A percentile compares a stretch with the other conserved stretches of the same genome.
Evolutionary conservation across 1,284 basidiomycete species (phyloP).

Genomic region (Naganishia sp.): DNA sequence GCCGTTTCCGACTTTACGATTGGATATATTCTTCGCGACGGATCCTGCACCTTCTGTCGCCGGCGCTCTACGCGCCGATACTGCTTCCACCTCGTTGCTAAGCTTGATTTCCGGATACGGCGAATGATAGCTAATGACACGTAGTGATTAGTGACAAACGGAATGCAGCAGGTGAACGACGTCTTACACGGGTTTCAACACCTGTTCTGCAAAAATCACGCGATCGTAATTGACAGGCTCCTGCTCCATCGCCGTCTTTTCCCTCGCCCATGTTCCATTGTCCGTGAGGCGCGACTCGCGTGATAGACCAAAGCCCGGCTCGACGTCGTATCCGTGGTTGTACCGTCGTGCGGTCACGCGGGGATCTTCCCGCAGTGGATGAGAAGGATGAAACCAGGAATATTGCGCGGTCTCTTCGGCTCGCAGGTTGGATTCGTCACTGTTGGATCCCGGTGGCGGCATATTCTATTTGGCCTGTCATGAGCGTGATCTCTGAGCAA

Average conservation of each 20-base stretch:
- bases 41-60: background rate
- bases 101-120: conserved; percentile 18
- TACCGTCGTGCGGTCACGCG: conserved; percentile 21
- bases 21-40: background rate
- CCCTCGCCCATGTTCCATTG: background rate
- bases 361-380: conserved; percentile 18
- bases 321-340: conserved; percentile 24
- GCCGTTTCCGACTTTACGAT: background rate
- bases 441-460: background rate
- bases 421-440: no score
- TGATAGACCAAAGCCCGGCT: background rate
- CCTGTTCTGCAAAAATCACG: conserved; percentile 20
- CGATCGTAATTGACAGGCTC: conserved; percentile 14
- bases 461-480: background rate
- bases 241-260: background rate
- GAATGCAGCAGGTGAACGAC: background rate
- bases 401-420: background rate
- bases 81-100: background rate
- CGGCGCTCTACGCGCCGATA: background rate
- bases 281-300: background rate
- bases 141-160: background rate
- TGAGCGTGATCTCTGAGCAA: no score
- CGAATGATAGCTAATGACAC: conserved; percentile 8
- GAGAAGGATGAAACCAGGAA: conserved; percentile 23
- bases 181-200: conserved; percentile 16